Evolutionary conservation across 164 flowering plant genomes (phyloP).

Genomic region (Warburgia ugandensis): DNA sequence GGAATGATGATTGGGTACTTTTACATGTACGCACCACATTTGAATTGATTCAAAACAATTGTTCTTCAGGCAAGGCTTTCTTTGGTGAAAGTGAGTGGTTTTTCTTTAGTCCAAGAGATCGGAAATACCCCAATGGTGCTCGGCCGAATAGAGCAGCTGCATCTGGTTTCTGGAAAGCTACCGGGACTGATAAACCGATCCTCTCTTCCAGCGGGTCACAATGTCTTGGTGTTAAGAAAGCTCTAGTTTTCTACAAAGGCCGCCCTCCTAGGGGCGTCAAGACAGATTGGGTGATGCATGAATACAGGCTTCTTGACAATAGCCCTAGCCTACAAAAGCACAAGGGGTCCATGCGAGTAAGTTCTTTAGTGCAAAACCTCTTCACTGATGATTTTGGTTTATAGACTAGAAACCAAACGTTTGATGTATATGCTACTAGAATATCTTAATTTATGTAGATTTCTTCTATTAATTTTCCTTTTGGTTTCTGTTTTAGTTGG

Average conservation of each 20-base stretch:
- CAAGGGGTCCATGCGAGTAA: conserved; percentile 34
- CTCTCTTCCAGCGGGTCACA: conserved; percentile 25
- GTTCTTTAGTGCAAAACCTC: no score
- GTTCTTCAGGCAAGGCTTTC: conserved; percentile 55
- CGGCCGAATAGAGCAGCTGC: conserved; percentile 88
- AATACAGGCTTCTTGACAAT: conserved; percentile 34
- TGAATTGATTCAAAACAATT: no score
- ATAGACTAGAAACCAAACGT: background rate
- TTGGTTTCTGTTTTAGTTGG: conserved; percentile 20
- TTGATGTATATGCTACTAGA: background rate
- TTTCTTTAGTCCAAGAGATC: conserved; percentile 79
- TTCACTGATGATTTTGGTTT: background rate
- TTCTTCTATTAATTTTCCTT: no score
- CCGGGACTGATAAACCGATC: conserved; percentile 46
- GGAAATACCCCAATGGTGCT: conserved; percentile 87
- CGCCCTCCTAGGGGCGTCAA: conserved; percentile 47
- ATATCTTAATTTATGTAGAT: no score
- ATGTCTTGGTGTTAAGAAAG: conserved; percentile 49
- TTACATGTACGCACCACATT: no score
- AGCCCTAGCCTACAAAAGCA: conserved; percentile 8
- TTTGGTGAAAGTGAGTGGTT: conserved; percentile 96
- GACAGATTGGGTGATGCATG: conserved; percentile 51
- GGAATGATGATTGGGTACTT: no score
- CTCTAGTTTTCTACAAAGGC: conserved; percentile 45
- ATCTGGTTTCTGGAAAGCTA: conserved; percentile 50